Evolutionary conservation across 2,329 filamentous ascomycete genomes (phyloP).

Genomic region (Pleurostoma richardsiae): DNA sequence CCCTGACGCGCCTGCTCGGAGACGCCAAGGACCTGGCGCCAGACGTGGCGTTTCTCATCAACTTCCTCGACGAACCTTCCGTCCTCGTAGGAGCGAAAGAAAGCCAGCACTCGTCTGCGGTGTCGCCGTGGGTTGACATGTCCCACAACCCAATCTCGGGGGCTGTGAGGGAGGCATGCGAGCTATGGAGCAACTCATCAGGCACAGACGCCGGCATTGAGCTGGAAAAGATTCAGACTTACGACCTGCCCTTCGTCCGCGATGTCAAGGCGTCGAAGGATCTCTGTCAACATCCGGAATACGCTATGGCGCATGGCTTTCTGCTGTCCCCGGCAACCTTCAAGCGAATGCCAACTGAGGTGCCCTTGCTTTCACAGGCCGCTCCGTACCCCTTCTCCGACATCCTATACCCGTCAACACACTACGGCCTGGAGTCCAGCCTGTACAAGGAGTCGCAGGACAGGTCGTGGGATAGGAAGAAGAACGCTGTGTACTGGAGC

Average conservation of each 20-base stretch:
- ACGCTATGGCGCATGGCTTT: constrained; percentile 36
- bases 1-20: constrained; percentile 19
- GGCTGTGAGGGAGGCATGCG: background rate
- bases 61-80: constrained; percentile 42
- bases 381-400: constrained; percentile 7
- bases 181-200: background rate
- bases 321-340: constrained; percentile 36
- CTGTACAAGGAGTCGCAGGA: constrained; percentile 3
- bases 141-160: constrained; percentile 23
- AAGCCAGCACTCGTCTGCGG: no score
- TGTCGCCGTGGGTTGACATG: constrained; percentile 10
- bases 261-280: constrained; percentile 21
- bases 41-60: constrained; percentile 36
- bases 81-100: constrained; percentile 18
- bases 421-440: constrained; percentile 6
- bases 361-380: constrained; percentile 2
- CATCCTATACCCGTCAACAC: constrained; percentile 5
- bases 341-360: constrained; percentile 3
- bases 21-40: constrained; percentile 20
- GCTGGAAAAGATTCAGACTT: constrained; percentile 11
- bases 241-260: constrained; percentile 29
- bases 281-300: constrained; percentile 39
- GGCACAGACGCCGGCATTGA: no score
- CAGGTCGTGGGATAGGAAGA: constrained; percentile 5
- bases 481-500: constrained; percentile 8